phyloP scores from a whole-genome alignment of 176 grass and related monocot species.

The Oryza officinalis region DNA sequence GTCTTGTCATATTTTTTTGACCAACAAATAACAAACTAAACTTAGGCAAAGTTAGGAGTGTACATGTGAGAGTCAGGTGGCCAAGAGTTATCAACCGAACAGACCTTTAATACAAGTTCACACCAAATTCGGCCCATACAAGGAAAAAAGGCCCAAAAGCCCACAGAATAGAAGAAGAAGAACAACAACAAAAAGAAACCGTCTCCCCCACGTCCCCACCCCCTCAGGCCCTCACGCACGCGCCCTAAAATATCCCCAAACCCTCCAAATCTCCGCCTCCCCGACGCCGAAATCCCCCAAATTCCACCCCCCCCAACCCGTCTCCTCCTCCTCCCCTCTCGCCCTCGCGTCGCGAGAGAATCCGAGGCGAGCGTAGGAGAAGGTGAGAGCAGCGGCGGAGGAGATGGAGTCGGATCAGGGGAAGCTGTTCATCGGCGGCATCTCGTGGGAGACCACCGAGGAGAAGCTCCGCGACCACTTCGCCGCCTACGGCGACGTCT shows the following conservation, averaged over 20 bases:
- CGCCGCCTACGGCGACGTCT: conserved; percentile 73
- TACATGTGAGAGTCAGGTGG: too few relatives aligned
- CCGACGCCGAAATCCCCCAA: conserved; percentile 47
- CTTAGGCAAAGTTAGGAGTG: too few relatives aligned
- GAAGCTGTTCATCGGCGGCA: conserved; percentile 97
- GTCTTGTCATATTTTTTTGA: too few relatives aligned
- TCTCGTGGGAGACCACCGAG: conserved; percentile 98
- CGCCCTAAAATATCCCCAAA: conserved; percentile 40
- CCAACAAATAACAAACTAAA: too few relatives aligned
- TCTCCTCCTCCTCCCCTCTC: neutral
- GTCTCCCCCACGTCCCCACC: conserved; percentile 14
- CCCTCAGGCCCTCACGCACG: neutral
- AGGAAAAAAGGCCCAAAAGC: neutral
- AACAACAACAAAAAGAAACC: neutral
- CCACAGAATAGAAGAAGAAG: neutral
- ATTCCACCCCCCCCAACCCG: neutral
- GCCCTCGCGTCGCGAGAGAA: conserved; percentile 9
- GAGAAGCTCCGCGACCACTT: conserved; percentile 96
- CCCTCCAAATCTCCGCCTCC: neutral
- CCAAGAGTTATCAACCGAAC: too few relatives aligned
- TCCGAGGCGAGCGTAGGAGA: neutral
- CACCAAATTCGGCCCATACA: neutral
- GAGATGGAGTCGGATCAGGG: conserved; percentile 98
- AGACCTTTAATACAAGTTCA: too few relatives aligned
- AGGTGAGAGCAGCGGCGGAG: conserved; percentile 20